A percentile compares a stretch with the other conserved stretches of the same genome.
These are phyloP conservation scores for Penicillium sp. DNA, from an alignment of 2,329 filamentous ascomycete genomes.

Conservation along the genomic window DNA sequence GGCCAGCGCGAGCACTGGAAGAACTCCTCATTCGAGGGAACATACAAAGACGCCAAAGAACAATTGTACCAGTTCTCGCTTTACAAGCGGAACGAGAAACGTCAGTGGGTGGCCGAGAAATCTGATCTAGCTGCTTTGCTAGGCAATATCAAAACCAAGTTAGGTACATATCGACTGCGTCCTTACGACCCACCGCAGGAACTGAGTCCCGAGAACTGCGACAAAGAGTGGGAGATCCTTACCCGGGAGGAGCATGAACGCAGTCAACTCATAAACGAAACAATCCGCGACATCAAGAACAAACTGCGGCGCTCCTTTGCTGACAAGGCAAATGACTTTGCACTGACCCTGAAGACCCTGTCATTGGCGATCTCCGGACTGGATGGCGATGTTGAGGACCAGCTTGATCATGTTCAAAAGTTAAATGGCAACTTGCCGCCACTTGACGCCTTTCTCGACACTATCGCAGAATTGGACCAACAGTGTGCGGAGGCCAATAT, in stretches of 20 bases:
- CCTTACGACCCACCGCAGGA: constrained; percentile 85
- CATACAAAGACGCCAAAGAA: constrained; percentile 82
- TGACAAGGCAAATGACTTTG: constrained; percentile 97
- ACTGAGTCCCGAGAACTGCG: constrained; percentile 70
- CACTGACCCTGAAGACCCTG: constrained; percentile 85
- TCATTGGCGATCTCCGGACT: constrained; percentile 92
- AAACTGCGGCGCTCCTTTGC: constrained; percentile 83
- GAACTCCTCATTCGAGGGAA: constrained; percentile 74
- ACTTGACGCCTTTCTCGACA: constrained; percentile 80
- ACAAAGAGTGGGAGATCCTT: constrained; percentile 69
- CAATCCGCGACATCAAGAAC: constrained; percentile 97
- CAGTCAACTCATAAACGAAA: constrained; percentile 93
- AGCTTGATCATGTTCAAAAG: constrained; percentile 74
- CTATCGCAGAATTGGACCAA: constrained; percentile 74
- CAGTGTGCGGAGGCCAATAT: constrained; percentile 96
- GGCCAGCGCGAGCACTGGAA: constrained; percentile 69
- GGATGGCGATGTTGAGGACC: constrained; percentile 92
- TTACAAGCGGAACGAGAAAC: constrained; percentile 88
- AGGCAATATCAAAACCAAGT: constrained; percentile 97
- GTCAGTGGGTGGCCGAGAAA: constrained; percentile 95
- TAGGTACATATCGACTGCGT: constrained; percentile 83
- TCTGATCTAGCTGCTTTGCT: constrained; percentile 85
- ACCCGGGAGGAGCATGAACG: constrained; percentile 77
- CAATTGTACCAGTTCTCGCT: constrained; percentile 71
- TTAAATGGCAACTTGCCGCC: constrained; percentile 78